Evolutionary conservation across 73 alveolate species (phyloP).

Genomic region (Stentor coeruleus): DNA sequence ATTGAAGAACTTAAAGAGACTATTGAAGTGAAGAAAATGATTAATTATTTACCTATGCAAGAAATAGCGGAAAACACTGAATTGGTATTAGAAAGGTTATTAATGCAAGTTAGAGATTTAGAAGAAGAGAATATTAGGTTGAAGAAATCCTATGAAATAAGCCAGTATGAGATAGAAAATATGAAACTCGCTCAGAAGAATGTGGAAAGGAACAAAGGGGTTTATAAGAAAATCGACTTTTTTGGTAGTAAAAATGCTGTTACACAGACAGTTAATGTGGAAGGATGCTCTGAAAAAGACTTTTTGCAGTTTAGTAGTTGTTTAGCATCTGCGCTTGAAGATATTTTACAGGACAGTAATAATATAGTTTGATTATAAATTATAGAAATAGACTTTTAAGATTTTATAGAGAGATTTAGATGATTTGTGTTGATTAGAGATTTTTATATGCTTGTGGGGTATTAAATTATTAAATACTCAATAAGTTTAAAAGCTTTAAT

Average conservation of each 20-base stretch:
- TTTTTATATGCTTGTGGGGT: too few species aligned
- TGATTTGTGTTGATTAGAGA: too few species aligned
- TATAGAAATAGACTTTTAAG: too few species aligned
- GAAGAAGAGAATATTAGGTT: background rate
- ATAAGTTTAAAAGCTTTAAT: too few species aligned
- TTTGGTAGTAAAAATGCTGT: background rate
- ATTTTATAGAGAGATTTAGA: too few species aligned
- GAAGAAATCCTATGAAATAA: background rate
- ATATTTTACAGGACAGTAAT: too few species aligned
- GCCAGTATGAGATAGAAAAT: background rate
- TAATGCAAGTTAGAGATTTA: background rate
- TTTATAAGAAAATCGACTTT: background rate
- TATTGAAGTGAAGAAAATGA: background rate
- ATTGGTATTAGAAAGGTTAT: background rate
- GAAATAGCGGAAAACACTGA: background rate
- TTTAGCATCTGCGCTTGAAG: background rate
- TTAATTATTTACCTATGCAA: background rate
- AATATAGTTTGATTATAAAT: too few species aligned
- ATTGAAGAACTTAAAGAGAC: background rate
- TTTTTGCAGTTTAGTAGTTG: background rate
- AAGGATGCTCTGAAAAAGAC: background rate
- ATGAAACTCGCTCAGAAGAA: background rate
- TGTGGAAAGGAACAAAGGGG: background rate
- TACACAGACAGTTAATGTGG: background rate
- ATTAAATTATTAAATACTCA: too few species aligned